Percentiles rank a stretch among this genome's conserved stretches.
Conservation (phyloP, 2,329 filamentous ascomycete species). For the Sporothrix mexicana region DNA sequence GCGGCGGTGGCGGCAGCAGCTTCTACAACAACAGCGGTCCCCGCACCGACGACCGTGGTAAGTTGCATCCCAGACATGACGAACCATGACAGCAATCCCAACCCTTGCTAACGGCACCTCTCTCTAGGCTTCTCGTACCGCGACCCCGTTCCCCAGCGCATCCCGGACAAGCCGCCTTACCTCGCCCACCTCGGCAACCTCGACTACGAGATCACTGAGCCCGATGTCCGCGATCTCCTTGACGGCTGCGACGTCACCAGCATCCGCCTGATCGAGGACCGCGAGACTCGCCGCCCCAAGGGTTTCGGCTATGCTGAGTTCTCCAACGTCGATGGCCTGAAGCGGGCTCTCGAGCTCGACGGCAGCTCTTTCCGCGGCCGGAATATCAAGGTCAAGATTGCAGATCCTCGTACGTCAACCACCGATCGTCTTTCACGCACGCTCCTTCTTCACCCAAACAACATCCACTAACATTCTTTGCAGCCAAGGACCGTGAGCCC, state of each 20-base stretch:
- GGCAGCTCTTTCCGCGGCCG: slow-evolving; percentile 84
- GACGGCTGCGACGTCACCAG: slow-evolving; percentile 82
- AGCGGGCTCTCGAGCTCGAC: slow-evolving; percentile 85
- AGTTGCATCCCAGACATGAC: not conserved
- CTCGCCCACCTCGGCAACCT: slow-evolving; percentile 97
- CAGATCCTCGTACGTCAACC: slow-evolving; percentile 87
- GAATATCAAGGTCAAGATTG: slow-evolving; percentile 90
- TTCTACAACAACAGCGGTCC: slow-evolving; percentile 36
- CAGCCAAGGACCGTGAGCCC: slow-evolving; percentile 83
- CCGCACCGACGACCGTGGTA: slow-evolving; percentile 36
- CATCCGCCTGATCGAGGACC: slow-evolving; percentile 96
- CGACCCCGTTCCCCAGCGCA: slow-evolving; percentile 72
- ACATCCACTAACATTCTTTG: not conserved
- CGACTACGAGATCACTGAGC: slow-evolving; percentile 88
- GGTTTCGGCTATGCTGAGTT: slow-evolving; percentile 99
- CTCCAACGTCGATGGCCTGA: slow-evolving; percentile 81
- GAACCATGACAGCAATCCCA: too few species aligned
- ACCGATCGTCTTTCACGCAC: too few species aligned
- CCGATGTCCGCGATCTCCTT: slow-evolving; percentile 86
- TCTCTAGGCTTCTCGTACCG: slow-evolving; percentile 49
- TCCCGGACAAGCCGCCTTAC: slow-evolving; percentile 91
- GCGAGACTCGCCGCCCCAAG: slow-evolving; percentile 90
- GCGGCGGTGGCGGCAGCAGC: slow-evolving; percentile 41
- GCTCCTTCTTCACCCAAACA: too few species aligned
- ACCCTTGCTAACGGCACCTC: not conserved